Evolutionary conservation across 495 filamentous ascomycete species (phyloP).

Genomic region (Penicillium argentinense): DNA sequence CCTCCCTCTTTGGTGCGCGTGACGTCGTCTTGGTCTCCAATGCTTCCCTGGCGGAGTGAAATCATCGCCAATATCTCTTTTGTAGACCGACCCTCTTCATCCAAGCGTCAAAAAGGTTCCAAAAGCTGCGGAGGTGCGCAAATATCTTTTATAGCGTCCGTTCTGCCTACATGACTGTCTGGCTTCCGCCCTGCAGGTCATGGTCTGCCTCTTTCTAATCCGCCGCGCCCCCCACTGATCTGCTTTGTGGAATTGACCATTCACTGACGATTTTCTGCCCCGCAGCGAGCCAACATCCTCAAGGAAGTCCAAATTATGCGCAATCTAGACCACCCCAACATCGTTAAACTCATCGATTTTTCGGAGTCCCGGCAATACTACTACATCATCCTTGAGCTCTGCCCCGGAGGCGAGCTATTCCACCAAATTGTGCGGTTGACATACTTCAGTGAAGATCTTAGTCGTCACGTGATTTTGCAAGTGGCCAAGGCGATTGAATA

Average conservation of each 20-base stretch:
- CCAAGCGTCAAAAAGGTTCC: conserved; percentile 92
- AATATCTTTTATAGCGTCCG: conserved; percentile 33
- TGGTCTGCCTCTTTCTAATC: too few species aligned
- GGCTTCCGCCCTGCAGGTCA: too few species aligned
- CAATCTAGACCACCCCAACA: conserved; percentile 90
- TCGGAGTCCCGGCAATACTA: conserved; percentile 94
- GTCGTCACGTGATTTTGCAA: conserved; percentile 89
- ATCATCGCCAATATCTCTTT: conserved; percentile 38
- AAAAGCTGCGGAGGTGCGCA: conserved; percentile 96
- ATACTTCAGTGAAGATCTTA: conserved; percentile 95
- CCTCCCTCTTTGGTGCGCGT: conserved; percentile 10
- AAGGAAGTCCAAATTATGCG: conserved; percentile 99
- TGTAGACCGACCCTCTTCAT: conserved; percentile 76
- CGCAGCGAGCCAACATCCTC: conserved; percentile 89
- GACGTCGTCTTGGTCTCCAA: neutral
- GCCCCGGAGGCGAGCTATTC: conserved; percentile 93
- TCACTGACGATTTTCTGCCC: conserved; percentile 5
- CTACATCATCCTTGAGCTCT: conserved; percentile 94
- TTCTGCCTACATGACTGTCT: too few species aligned
- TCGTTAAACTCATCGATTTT: conserved; percentile 90
- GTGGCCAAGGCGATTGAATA: conserved; percentile 93
- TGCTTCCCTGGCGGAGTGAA: neutral
- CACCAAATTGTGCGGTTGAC: conserved; percentile 98
- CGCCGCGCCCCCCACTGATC: too few species aligned
- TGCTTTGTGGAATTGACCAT: neutral